phyloP scores from a whole-genome alignment of 2,329 filamentous ascomycete species.

The Claviceps sp. region DNA sequence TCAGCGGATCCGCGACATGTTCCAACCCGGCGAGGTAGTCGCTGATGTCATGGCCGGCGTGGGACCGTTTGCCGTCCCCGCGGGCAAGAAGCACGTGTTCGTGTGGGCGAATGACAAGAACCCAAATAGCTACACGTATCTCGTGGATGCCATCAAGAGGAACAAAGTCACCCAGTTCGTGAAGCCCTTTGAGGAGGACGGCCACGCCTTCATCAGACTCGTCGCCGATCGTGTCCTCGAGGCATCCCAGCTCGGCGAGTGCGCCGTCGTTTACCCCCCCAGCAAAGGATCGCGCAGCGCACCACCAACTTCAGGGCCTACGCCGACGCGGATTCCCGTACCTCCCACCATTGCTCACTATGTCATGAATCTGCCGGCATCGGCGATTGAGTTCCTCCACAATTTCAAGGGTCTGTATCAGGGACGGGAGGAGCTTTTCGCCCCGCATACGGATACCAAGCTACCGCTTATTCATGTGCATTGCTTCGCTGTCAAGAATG shows the following conservation, averaged over 20 bases:
- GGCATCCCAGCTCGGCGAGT: conserved; percentile 36
- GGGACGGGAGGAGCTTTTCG: conserved; percentile 54
- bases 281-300: conserved; percentile 23
- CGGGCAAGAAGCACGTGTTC: conserved; percentile 79
- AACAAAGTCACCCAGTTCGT: conserved; percentile 75
- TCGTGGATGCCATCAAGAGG: conserved; percentile 53
- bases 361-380: conserved; percentile 94
- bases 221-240: conserved; percentile 49
- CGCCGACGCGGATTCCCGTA: conserved; percentile 33
- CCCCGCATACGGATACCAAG: conserved; percentile 40
- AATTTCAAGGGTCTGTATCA: conserved; percentile 59
- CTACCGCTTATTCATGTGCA: conserved; percentile 87
- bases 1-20: conserved; percentile 60
- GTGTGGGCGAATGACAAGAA: conserved; percentile 98
- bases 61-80: conserved; percentile 85
- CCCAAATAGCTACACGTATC: conserved; percentile 66
- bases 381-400: conserved; percentile 69
- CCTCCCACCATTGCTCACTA: conserved; percentile 80
- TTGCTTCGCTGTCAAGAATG: conserved; percentile 77
- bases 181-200: conserved; percentile 68
- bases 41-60: conserved; percentile 97
- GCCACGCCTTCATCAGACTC: conserved; percentile 62
- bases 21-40: conserved; percentile 75
- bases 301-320: conserved; percentile 22
- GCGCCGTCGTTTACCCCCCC: conserved; percentile 35